Evolutionary conservation across 148 eudicot genomes (phyloP).

Genomic region (Pharnaceum exiguum): DNA sequence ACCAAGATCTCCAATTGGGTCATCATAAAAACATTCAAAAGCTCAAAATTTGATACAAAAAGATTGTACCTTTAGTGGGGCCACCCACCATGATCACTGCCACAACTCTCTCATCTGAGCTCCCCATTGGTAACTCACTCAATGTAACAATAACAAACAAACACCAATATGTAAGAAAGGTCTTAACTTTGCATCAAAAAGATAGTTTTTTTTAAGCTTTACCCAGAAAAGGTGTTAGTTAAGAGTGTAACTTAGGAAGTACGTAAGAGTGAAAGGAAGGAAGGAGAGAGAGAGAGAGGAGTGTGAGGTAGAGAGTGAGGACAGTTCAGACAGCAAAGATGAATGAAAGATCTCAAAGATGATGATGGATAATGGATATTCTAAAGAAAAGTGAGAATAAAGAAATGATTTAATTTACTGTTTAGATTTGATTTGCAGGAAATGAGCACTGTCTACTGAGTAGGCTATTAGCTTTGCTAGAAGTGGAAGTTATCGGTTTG

Average conservation of each 20-base stretch:
- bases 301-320: background rate
- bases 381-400: no score
- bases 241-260: background rate
- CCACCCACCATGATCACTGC: slow-evolving; percentile 99
- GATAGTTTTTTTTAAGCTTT: background rate
- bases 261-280: slow-evolving; percentile 4
- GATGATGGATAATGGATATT: no score
- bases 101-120: slow-evolving; percentile 71
- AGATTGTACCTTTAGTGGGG: slow-evolving; percentile 74
- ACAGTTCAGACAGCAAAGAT: background rate
- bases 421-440: no score
- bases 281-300: background rate
- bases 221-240: background rate
- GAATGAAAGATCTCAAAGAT: no score
- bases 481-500: no score
- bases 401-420: no score
- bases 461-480: no score
- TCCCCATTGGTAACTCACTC: slow-evolving; percentile 56
- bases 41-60: background rate
- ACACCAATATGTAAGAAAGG: background rate
- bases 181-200: slow-evolving; percentile 4
- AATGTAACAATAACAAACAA: slow-evolving; percentile 17
- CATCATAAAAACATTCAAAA: slow-evolving; percentile 1
- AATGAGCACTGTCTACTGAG: no score
- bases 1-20: slow-evolving; percentile 5